phyloP scores from a whole-genome alignment of 1,284 basidiomycete genomes.

The Waitea zeae region DNA sequence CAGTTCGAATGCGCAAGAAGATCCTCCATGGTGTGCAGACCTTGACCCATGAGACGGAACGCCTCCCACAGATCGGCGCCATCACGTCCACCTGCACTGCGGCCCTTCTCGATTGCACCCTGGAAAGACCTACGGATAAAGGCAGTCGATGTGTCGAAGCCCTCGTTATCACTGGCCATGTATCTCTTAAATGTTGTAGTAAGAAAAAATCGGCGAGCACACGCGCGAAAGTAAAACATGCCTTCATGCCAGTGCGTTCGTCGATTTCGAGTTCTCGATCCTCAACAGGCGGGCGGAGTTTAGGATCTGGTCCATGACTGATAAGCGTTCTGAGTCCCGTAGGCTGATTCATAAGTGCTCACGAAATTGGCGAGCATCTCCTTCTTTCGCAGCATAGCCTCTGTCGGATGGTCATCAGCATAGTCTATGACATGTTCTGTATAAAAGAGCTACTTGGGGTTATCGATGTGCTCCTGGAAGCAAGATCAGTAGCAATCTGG shows the following conservation, averaged over 20 bases:
- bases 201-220: slow-evolving; percentile 10
- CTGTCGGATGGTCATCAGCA: slow-evolving; percentile 12
- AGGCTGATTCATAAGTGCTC: too few species aligned
- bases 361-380: slow-evolving; percentile 46
- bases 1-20: slow-evolving; percentile 72
- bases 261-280: slow-evolving; percentile 68
- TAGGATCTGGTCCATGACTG: too few species aligned
- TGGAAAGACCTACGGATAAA: slow-evolving; percentile 54
- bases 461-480: slow-evolving; percentile 61
- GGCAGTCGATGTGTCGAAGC: slow-evolving; percentile 70
- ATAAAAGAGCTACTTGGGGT: slow-evolving; percentile 31
- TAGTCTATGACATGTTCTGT: not conserved
- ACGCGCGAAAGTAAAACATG: slow-evolving; percentile 9
- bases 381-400: slow-evolving; percentile 61
- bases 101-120: slow-evolving; percentile 44
- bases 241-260: slow-evolving; percentile 74
- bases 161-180: slow-evolving; percentile 41
- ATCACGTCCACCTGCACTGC: slow-evolving; percentile 33
- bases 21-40: slow-evolving; percentile 60
- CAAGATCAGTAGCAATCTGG: slow-evolving; percentile 1
- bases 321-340: too few species aligned
- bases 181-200: slow-evolving; percentile 24
- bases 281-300: slow-evolving; percentile 61
- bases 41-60: slow-evolving; percentile 50
- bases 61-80: slow-evolving; percentile 57